Base-by-base conservation (phyloP, 169 alveolate genomes). In the Cryptosporidium andersoni region DNA sequence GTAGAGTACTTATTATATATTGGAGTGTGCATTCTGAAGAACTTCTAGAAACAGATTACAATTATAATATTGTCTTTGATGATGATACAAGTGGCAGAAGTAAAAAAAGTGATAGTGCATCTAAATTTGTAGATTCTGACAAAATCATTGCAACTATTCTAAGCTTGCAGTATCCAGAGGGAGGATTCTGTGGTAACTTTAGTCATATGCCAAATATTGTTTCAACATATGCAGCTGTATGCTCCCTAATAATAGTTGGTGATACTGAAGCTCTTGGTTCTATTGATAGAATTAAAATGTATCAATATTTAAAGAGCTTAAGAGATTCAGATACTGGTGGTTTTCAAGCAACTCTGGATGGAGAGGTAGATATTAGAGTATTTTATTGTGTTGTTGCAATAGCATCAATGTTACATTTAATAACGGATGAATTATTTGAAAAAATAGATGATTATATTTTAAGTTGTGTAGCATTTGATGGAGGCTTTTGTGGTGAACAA, bases 331-430 rank as follows among this genome's bases (percentile, higher is more conserved):
- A 92, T 52, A 90, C 93, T 55, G 99, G 99, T 36, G 90, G 96
- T 48, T 94, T 95, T 68, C 81, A 89, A 8, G 91, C 96, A 80
- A 98, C 95, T 88, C 89, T 89, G 51, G 94, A 95, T 81, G 99
- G 99, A 11, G 99, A 97, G 88, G 89, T 92, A 64, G 99, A 97
- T 90, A 92, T 95, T 91, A 89, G 99, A 74, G 97, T 97, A 49
- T 95, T 94, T 40, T 96, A 96, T 82, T 96, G 99, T 81, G 97
- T 98, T 11, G 81, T 96, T 6, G 92, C 97, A 8, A 82, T 95
- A n/a, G 97, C 98, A n/a, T 92, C 92, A 64, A 88, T 97, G 82
- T 81, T 94, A 40, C 94, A 93, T 45, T 82, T 96, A n/a, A 68
- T 95, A 64, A 94, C 96, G 42, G 94, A 93, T 14, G 93, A 92